A percentile compares a stretch with the other conserved stretches of the same genome.
Evolutionary conservation across 805 yeast species (phyloP).

Genomic region (Saccharomycopsis lassenensis): DNA sequence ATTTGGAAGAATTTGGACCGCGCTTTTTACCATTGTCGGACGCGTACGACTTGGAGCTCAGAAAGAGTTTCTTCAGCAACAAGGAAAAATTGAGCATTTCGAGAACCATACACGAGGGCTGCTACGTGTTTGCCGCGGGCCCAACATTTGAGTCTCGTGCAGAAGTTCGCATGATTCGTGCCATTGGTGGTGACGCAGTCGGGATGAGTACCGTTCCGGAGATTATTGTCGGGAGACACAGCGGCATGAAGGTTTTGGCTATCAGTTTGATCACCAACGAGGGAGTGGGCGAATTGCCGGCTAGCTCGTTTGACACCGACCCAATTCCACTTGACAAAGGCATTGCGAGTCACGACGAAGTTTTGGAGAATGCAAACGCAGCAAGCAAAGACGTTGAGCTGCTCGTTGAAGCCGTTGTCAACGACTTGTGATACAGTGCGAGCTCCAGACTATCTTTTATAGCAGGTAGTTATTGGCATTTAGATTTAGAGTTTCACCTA

Average conservation of each 20-base stretch:
- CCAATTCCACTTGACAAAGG: conserved; percentile 52
- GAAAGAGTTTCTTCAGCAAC: conserved; percentile 47
- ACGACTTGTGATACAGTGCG: too few relatives aligned
- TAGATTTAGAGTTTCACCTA: too few relatives aligned
- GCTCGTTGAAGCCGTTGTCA: conserved; percentile 53
- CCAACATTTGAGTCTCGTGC: conserved; percentile 93
- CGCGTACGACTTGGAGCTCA: conserved; percentile 69
- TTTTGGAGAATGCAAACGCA: conserved; percentile 63
- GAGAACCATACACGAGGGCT: conserved; percentile 76
- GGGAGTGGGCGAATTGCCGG: conserved; percentile 60
- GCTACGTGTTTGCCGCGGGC: conserved; percentile 77
- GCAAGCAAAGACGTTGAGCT: conserved; percentile 76
- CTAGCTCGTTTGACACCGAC: conserved; percentile 47
- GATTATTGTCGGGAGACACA: conserved; percentile 84
- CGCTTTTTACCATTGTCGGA: conserved; percentile 83
- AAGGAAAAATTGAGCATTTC: conserved; percentile 37
- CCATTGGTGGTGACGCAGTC: conserved; percentile 83
- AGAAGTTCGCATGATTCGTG: conserved; percentile 65
- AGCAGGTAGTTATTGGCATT: too few relatives aligned
- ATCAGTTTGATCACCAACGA: conserved; percentile 78
- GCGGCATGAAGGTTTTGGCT: conserved; percentile 74
- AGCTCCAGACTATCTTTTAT: too few relatives aligned
- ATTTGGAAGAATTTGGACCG: conserved; percentile 69
- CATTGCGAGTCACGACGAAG: conserved; percentile 89
- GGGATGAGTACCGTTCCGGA: conserved; percentile 99